phyloP scores from a whole-genome alignment of 192 early-diverging fungal species.

The Neocallimastix lanati region DNA sequence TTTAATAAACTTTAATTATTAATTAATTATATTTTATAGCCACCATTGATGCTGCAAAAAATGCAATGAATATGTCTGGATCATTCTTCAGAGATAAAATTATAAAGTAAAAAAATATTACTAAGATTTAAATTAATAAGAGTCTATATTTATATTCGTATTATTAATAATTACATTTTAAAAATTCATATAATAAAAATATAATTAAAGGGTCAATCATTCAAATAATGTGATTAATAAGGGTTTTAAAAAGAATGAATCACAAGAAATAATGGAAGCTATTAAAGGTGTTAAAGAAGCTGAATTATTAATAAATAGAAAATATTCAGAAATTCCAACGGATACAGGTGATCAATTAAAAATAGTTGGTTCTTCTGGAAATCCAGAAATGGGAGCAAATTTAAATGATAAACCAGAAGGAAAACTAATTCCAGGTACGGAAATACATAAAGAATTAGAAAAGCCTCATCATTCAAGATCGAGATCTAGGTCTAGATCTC shows the following conservation, averaged over 20 bases:
- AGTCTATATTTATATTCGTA: too few relatives aligned
- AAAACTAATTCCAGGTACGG: constrained; percentile 3
- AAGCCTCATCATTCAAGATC: constrained; percentile 6
- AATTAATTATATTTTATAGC: constrained; percentile 11
- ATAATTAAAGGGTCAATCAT: constrained; percentile 32
- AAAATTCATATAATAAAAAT: too few relatives aligned
- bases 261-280: constrained; percentile 13
- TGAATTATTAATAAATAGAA: constrained; percentile 19
- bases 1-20: too few relatives aligned
- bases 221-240: constrained; percentile 66
- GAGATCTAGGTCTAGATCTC: constrained; percentile 11
- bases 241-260: constrained; percentile 16
- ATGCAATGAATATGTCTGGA: constrained; percentile 46
- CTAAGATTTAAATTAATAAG: too few relatives aligned
- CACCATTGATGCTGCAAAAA: constrained; percentile 24
- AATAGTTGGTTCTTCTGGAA: neutral
- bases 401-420: constrained; percentile 1
- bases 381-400: constrained; percentile 3
- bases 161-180: too few relatives aligned
- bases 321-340: constrained; percentile 7
- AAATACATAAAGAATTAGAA: neutral
- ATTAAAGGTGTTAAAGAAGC: constrained; percentile 31
- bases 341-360: neutral
- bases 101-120: constrained; percentile 32
- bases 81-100: constrained; percentile 37